phyloP scores from a whole-genome alignment of 2,329 filamentous ascomycete genomes.

The Sarocladiaceae sp. region DNA sequence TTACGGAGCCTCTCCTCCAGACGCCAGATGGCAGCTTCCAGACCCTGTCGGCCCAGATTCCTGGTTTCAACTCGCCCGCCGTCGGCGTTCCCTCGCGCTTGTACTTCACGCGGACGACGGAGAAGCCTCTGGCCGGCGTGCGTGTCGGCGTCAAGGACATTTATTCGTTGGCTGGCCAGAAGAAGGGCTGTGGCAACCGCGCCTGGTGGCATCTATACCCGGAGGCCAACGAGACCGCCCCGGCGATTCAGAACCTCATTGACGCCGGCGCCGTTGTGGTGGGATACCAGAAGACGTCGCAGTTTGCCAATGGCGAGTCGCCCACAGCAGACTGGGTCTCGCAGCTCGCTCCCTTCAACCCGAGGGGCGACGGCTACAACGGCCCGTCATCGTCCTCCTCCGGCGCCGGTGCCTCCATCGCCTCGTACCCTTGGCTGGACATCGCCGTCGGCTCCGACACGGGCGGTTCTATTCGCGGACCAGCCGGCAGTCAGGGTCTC shows the following conservation, averaged over 20 bases:
- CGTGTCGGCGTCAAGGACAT: conserved; percentile 59
- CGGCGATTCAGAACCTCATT: conserved; percentile 49
- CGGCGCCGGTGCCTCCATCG: conserved; percentile 30
- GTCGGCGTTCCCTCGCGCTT: conserved; percentile 53
- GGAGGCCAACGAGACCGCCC: conserved; percentile 38
- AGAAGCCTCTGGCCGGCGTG: conserved; percentile 54
- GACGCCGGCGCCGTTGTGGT: conserved; percentile 50
- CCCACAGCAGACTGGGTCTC: conserved; percentile 44
- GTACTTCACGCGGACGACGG: conserved; percentile 45
- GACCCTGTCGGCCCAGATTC: conserved; percentile 23
- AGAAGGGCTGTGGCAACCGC: conserved; percentile 48
- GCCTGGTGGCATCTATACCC: conserved; percentile 53
- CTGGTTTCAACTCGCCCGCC: conserved; percentile 16
- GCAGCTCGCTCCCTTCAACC: conserved; percentile 36
- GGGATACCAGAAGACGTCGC: conserved; percentile 39
- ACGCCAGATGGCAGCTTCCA: conserved; percentile 24
- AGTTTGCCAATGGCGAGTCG: conserved; percentile 37
- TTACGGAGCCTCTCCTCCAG: conserved; percentile 24
- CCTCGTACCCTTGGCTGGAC: conserved; percentile 38
- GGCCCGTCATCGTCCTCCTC: conserved; percentile 39
- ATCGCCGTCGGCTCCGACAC: conserved; percentile 36
- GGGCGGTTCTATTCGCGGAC: conserved; percentile 38
- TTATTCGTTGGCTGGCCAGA: conserved; percentile 48
- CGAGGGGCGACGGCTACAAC: conserved; percentile 41
- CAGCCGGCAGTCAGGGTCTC: conserved; percentile 33